Evolutionary conservation across 139 green algal species (phyloP).

Genomic region (Microglena sp.): DNA sequence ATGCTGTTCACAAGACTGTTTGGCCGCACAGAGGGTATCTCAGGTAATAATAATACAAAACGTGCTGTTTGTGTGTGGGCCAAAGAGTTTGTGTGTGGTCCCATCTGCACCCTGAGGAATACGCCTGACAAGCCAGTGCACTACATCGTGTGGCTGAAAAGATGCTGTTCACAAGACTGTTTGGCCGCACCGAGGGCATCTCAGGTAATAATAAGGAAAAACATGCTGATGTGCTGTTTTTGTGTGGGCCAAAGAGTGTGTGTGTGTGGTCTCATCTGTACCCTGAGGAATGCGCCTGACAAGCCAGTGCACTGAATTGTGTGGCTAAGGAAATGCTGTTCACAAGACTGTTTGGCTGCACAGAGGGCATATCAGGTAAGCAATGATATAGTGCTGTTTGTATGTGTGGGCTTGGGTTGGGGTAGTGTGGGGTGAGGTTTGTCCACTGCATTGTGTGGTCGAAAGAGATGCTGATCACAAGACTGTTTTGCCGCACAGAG

Average conservation of each 20-base stretch:
- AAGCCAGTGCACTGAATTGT: conserved; percentile 97
- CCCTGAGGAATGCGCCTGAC: conserved; percentile 95
- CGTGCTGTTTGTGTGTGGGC: too few species aligned
- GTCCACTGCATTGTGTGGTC: conserved; percentile 93
- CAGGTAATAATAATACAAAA: too few species aligned
- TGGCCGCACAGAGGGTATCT: conserved; percentile 49
- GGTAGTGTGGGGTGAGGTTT: not conserved
- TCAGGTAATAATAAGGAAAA: too few species aligned
- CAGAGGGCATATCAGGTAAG: conserved; percentile 41
- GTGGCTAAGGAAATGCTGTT: conserved; percentile 98
- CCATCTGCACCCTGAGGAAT: conserved; percentile 97
- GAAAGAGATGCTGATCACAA: conserved; percentile 91
- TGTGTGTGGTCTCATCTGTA: conserved; percentile 83
- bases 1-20: conserved; percentile 91
- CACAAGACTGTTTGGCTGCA: conserved; percentile 71
- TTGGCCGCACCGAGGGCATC: conserved; percentile 57
- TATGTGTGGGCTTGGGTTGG: not conserved
- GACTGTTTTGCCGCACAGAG: conserved; percentile 76
- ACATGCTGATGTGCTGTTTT: too few species aligned
- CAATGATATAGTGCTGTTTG: not conserved
- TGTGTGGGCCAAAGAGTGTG: too few species aligned
- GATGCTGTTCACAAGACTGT: conserved; percentile 88
- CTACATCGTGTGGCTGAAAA: conserved; percentile 98
- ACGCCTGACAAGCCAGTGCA: conserved; percentile 96
- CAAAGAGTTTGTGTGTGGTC: conserved; percentile 20